Evolutionary conservation across 2,329 filamentous ascomycete genomes (phyloP).

Genomic region (Eutypa lata): DNA sequence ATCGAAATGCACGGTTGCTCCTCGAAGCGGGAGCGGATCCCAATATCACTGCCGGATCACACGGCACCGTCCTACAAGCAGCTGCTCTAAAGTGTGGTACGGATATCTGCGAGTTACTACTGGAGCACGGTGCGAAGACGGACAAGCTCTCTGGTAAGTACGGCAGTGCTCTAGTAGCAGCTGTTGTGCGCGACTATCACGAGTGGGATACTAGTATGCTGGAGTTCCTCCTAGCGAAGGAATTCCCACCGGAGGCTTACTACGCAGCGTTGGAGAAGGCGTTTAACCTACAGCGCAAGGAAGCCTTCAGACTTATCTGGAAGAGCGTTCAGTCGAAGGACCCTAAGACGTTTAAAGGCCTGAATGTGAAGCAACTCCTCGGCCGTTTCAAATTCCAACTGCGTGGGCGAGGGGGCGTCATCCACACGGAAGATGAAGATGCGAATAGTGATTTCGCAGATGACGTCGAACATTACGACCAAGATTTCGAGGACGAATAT

Average conservation of each 20-base stretch:
- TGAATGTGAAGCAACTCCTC: not conserved
- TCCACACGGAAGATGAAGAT: not conserved
- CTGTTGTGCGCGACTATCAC: not conserved
- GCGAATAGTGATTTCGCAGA: not conserved
- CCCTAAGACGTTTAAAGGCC: not conserved
- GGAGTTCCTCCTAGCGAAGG: not conserved
- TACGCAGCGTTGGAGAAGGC: not conserved
- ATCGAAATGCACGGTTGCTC: not conserved
- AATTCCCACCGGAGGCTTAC: not conserved
- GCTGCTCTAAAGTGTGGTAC: not conserved
- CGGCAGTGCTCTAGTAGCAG: not conserved
- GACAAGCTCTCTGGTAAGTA: not conserved
- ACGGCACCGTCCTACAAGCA: not conserved
- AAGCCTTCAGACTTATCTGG: not conserved
- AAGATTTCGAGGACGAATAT: not conserved
- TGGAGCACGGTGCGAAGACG: not conserved
- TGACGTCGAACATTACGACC: not conserved
- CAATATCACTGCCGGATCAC: not conserved
- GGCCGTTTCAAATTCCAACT: not conserved
- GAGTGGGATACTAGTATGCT: not conserved
- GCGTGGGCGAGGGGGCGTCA: not conserved
- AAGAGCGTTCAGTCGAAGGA: not conserved
- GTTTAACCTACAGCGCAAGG: not conserved
- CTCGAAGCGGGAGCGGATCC: not conserved
- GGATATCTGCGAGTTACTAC: not conserved